A percentile compares a stretch with the other conserved stretches of the same genome.
Evolutionary conservation across 352 stramenopile species (phyloP).

Genomic region (Phytophthora constricta): DNA sequence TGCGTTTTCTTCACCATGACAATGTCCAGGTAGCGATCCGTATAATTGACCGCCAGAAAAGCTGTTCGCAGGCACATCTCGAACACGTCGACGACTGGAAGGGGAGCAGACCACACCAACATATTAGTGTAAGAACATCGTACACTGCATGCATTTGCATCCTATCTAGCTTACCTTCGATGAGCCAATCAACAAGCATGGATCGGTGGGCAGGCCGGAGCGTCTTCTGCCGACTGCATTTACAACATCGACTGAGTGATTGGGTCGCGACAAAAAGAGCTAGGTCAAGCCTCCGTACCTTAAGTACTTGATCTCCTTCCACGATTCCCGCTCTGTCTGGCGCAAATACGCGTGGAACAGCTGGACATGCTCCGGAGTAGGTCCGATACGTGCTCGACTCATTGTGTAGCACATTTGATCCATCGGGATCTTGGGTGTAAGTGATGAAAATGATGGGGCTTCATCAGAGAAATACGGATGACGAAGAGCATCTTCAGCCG

Average conservation of each 20-base stretch:
- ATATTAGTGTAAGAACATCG: too few relatives aligned
- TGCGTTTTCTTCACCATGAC: constrained; percentile 90
- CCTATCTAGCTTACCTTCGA: constrained; percentile 68
- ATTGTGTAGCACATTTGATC: constrained; percentile 79
- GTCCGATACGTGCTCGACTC: constrained; percentile 46
- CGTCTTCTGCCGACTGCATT: constrained; percentile 76
- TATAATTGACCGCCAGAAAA: constrained; percentile 93
- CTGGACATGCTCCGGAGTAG: constrained; percentile 76
- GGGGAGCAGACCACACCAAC: not conserved
- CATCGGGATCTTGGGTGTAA: constrained; percentile 81
- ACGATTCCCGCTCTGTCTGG: constrained; percentile 80
- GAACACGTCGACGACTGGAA: constrained; percentile 90
- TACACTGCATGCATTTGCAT: not conserved
- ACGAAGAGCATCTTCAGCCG: constrained; percentile 79
- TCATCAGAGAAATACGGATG: constrained; percentile 82
- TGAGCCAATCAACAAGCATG: constrained; percentile 93
- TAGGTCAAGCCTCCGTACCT: constrained; percentile 57
- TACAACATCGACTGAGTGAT: not conserved
- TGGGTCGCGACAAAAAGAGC: too few relatives aligned
- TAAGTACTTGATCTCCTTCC: constrained; percentile 89
- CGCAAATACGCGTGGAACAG: constrained; percentile 84
- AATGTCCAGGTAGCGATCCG: constrained; percentile 87
- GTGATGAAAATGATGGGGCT: constrained; percentile 41
- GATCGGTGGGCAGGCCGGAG: constrained; percentile 85
- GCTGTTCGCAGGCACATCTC: constrained; percentile 92